These are phyloP conservation scores for Takakia lepidozioides DNA, from an alignment of 225 moss, liverwort and hornwort genomes.

Conservation along the genomic window DNA sequence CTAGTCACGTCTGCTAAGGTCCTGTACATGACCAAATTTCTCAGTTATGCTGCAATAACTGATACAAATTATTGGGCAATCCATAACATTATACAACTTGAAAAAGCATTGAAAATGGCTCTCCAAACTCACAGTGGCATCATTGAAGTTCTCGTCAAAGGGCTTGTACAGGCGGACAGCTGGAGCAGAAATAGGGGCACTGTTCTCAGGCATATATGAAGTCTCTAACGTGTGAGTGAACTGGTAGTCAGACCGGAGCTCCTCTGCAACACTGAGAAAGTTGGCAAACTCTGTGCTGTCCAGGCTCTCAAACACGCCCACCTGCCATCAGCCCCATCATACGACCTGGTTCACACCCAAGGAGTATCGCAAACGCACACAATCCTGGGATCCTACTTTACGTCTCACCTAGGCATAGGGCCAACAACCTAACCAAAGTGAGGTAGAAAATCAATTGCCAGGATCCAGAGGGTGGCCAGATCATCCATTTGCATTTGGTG, in stretches of 20 bases:
- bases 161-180: slow-evolving; percentile 73
- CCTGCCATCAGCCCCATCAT: slow-evolving; percentile 25
- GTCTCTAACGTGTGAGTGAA: slow-evolving; percentile 63
- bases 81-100: not conserved
- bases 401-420: not conserved
- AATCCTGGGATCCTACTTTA: not conserved
- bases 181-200: slow-evolving; percentile 44
- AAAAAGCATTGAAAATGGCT: not conserved
- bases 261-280: slow-evolving; percentile 63
- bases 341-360: not conserved
- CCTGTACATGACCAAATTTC: not conserved
- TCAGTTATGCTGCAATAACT: no score
- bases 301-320: slow-evolving; percentile 68
- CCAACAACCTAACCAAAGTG: not conserved
- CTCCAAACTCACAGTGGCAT: slow-evolving; percentile 42
- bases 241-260: slow-evolving; percentile 45
- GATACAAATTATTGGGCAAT: not conserved
- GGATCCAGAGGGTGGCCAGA: no score
- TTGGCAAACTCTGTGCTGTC: slow-evolving; percentile 67
- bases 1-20: no score
- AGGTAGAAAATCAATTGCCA: no score
- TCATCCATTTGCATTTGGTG: no score
- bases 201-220: slow-evolving; percentile 50
- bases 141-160: slow-evolving; percentile 82
- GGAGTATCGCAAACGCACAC: not conserved